These are phyloP conservation scores for Cavenderia fasciculata DNA, from an alignment of 78 protist species.

Conservation along the genomic window DNA sequence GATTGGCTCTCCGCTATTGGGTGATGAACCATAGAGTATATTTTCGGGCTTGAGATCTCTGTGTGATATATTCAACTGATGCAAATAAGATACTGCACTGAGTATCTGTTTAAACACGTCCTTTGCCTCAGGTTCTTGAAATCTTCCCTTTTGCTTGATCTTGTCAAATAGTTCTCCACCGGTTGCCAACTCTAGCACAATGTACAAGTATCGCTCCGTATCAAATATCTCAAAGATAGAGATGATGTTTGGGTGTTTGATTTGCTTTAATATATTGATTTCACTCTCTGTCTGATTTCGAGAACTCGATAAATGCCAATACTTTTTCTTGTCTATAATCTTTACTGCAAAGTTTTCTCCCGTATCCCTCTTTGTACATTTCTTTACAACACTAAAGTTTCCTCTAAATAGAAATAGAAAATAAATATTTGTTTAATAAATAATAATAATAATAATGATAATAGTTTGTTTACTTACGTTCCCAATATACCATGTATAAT, in stretches of 20 bases:
- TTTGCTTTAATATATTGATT: slow-evolving; percentile 30
- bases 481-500: slow-evolving; percentile 43
- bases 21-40: background rate
- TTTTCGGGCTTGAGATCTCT: slow-evolving; percentile 59
- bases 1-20: background rate
- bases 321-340: slow-evolving; percentile 61
- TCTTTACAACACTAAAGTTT: slow-evolving; percentile 65
- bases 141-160: slow-evolving; percentile 24
- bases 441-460: background rate
- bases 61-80: slow-evolving; percentile 35
- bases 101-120: slow-evolving; percentile 24
- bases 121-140: slow-evolving; percentile 41
- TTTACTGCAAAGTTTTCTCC: slow-evolving; percentile 49
- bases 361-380: slow-evolving; percentile 19
- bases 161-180: slow-evolving; percentile 63
- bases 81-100: slow-evolving; percentile 40
- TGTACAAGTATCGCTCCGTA: slow-evolving; percentile 15
- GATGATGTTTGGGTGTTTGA: slow-evolving; percentile 59
- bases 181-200: slow-evolving; percentile 31
- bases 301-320: slow-evolving; percentile 19
- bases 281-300: slow-evolving; percentile 51
- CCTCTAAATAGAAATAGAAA: background rate
- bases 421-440: background rate
- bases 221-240: slow-evolving; percentile 50
- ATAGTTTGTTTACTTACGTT: slow-evolving; percentile 4